Base-by-base conservation (phyloP, 2,329 filamentous ascomycete species). In the Cercospora janseana region DNA sequence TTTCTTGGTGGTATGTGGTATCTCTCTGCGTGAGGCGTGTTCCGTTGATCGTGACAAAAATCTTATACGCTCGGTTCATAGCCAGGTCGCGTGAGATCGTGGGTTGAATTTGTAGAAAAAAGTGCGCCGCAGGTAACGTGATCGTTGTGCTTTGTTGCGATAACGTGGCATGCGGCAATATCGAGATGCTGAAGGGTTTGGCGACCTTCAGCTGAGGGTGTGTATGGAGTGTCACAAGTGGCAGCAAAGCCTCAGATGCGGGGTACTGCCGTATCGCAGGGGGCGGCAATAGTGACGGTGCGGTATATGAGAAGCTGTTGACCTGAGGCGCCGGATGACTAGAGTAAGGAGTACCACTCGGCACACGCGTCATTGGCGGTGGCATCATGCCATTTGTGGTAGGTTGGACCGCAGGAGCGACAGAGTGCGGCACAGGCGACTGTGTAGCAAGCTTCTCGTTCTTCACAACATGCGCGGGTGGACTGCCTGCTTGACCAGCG, bases 141-240 rank as follows among this genome's bases (percentile, higher is more conserved):
- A 93, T 73, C 4, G 87, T 87, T 32, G 86, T 74, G 4, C 83
- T 88, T 60, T 92, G 86, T 51, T 88, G 82, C 21, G 82, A 78
- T 60, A 85, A 77, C 13, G 77, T 79, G 5, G 80, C 72, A 44
- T 85, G 82, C 3, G 89, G 83, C 2, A 79, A 75, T 24, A 95
- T 72, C 27, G 80, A 78, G 47, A 87, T 72, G 26, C 79, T 72
- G 64, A 85, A 83, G 20, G 80, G 81, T 20, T 79, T 79, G 10
- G 62, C 46, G 2, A 82, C 68, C 16, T 42, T 38, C 32, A 89
- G 74, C 8, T 77, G 78, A 1, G 86, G 83, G 63, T 92, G 86
- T 10, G 85, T 85, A 49, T 79, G 76, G 12, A 91, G 72, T 29
- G 78, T 80, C 18, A 92, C 72, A 45, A 79, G 82, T 4, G 79